Percentiles rank a stretch among this genome's conserved stretches.
phyloP scores from a whole-genome alignment of 768 basidiomycete genomes.

The Suillus subalutaceus region DNA sequence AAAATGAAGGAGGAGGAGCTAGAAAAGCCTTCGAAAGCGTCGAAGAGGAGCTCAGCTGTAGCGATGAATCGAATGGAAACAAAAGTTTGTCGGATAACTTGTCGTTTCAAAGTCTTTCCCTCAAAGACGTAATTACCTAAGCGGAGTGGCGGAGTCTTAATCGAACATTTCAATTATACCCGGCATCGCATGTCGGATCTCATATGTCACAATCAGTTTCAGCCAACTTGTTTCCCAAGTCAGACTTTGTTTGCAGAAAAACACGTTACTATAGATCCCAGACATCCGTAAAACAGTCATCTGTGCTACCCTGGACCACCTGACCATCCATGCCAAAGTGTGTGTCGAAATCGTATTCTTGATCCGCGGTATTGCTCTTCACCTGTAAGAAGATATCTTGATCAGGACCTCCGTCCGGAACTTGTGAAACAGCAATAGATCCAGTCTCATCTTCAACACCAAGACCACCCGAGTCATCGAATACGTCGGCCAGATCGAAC shows the following conservation, averaged over 20 bases:
- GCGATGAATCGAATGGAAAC: slow-evolving; percentile 1
- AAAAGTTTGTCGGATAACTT: slow-evolving; percentile 6
- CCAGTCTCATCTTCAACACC: slow-evolving; percentile 2
- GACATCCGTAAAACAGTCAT: slow-evolving; percentile 15
- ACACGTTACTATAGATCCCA: slow-evolving; percentile 14
- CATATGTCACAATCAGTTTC: slow-evolving; percentile 31
- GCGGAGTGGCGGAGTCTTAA: slow-evolving; percentile 35
- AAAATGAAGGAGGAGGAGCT: slow-evolving; percentile 28
- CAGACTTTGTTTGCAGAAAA: slow-evolving; percentile 8
- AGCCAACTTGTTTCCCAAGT: slow-evolving; percentile 7
- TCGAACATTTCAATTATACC: slow-evolving; percentile 7
- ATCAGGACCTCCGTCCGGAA: slow-evolving; percentile 1
- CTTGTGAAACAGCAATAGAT: slow-evolving; percentile 4
- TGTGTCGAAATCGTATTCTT: slow-evolving; percentile 4
- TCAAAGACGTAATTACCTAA: slow-evolving; percentile 22
- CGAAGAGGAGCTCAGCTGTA: slow-evolving; percentile 6
- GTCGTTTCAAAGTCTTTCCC: slow-evolving; percentile 19
- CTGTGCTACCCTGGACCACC: not conserved
- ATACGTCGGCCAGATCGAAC: slow-evolving; percentile 19
- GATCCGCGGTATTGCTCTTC: slow-evolving; percentile 6
- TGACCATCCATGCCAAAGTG: slow-evolving; percentile 3
- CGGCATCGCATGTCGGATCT: slow-evolving; percentile 21
- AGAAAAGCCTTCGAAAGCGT: slow-evolving; percentile 22
- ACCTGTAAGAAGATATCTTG: slow-evolving; percentile 10
- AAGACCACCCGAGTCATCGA: not conserved